Conservation (phyloP, 768 basidiomycete species). For the Rhodotorula taiwanensis region DNA sequence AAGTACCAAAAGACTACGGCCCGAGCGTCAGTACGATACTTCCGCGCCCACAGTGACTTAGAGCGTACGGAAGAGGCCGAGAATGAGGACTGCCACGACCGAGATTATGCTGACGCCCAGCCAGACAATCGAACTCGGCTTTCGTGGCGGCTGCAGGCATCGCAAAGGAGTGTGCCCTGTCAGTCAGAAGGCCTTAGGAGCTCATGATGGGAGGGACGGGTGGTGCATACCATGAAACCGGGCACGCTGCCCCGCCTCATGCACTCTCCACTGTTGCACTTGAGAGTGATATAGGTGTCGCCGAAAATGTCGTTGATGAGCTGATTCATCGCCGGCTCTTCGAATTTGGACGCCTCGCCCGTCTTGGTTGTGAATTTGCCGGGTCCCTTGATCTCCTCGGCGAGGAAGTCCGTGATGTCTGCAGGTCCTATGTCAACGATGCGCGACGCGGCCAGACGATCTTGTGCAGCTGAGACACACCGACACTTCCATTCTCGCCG, state of each 20-base stretch:
- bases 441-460: background rate
- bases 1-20: slow-evolving; percentile 76
- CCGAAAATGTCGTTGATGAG: slow-evolving; percentile 91
- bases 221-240: slow-evolving; percentile 64
- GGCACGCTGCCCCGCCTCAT: slow-evolving; percentile 89
- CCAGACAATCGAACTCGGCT: slow-evolving; percentile 75
- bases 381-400: slow-evolving; percentile 82
- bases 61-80: slow-evolving; percentile 52
- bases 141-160: slow-evolving; percentile 59
- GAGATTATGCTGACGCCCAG: slow-evolving; percentile 76
- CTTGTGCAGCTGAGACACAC: slow-evolving; percentile 24
- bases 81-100: slow-evolving; percentile 66
- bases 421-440: background rate
- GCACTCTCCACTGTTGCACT: slow-evolving; percentile 86
- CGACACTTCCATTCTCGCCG: slow-evolving; percentile 76
- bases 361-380: slow-evolving; percentile 71
- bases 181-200: no score
- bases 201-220: background rate
- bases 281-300: slow-evolving; percentile 77
- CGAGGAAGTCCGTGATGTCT: slow-evolving; percentile 93
- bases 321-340: slow-evolving; percentile 94
- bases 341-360: slow-evolving; percentile 73
- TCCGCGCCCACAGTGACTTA: background rate
- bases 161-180: no score
- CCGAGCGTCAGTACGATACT: background rate